A percentile compares a stretch with the other conserved stretches of the same genome.
Conservation (phyloP, 805 yeast genomes). For the Pichia thaimueangensis region DNA sequence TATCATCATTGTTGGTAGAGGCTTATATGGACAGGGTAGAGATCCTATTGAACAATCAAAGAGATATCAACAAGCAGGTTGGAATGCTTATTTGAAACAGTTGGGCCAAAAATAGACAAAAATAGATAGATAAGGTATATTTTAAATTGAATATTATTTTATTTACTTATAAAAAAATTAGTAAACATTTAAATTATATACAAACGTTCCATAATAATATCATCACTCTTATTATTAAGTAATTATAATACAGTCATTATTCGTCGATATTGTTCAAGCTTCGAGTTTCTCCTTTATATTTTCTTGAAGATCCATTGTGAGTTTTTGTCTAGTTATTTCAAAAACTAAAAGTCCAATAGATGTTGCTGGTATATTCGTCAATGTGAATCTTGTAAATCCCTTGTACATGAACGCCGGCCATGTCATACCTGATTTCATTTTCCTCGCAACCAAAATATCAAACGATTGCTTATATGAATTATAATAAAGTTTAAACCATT, state of each 20-base stretch:
- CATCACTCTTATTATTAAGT: too few species aligned
- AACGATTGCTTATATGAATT: constrained; percentile 74
- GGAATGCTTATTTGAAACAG: constrained; percentile 71
- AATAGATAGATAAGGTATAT: too few species aligned
- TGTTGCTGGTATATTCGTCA: constrained; percentile 80
- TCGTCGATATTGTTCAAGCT: constrained; percentile 8
- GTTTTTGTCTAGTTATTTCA: constrained; percentile 61
- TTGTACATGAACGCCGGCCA: constrained; percentile 68
- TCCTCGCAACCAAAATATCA: constrained; percentile 49
- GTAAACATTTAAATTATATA: too few species aligned
- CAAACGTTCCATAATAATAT: too few species aligned
- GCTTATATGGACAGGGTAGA: constrained; percentile 89
- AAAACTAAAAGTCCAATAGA: constrained; percentile 79
- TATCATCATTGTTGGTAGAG: constrained; percentile 96
- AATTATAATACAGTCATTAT: too few species aligned
- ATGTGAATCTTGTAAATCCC: constrained; percentile 68
- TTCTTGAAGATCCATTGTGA: constrained; percentile 26
- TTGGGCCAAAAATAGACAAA: constrained; percentile 21
- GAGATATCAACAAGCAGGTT: constrained; percentile 88
- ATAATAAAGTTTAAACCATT: constrained; percentile 48
- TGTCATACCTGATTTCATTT: constrained; percentile 45
- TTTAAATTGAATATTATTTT: too few species aligned
- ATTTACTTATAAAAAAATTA: too few species aligned
- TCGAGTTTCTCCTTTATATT: constrained; percentile 7
- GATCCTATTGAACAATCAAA: constrained; percentile 83